A percentile compares a stretch with the other conserved stretches of the same genome.
phyloP scores from a whole-genome alignment of 1,284 basidiomycete genomes.

The Microbotryum lychnidis-dioicae region DNA sequence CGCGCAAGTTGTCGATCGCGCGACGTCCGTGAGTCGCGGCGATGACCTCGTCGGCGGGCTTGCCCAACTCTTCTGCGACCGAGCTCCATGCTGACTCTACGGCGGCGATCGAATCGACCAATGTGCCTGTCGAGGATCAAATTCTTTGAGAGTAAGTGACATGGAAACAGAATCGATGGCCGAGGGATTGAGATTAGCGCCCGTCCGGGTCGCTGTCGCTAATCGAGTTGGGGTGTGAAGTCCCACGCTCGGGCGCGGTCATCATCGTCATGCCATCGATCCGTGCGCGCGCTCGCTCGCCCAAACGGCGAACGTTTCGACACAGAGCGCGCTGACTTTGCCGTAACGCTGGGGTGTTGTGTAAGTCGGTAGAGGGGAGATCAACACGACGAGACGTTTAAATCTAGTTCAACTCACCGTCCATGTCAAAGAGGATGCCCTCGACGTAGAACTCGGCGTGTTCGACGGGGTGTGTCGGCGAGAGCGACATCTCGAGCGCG shows the following conservation, averaged over 20 bases:
- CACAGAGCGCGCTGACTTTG: too few species aligned
- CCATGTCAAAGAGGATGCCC: constrained; percentile 29
- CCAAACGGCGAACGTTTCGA: too few species aligned
- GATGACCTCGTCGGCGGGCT: constrained; percentile 36
- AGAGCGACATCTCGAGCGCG: constrained; percentile 9
- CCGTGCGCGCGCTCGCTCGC: too few species aligned
- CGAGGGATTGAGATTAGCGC: constrained; percentile 1
- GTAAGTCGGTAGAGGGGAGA: too few species aligned
- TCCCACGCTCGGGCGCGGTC: constrained; percentile 6
- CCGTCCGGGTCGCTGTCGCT: not conserved
- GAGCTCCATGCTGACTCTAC: constrained; percentile 71
- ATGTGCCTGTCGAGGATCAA: constrained; percentile 40
- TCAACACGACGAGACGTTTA: too few species aligned
- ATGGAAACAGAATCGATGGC: not conserved
- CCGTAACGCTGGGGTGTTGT: too few species aligned
- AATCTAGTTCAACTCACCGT: too few species aligned
- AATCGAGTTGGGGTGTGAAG: not conserved
- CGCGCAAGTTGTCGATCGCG: constrained; percentile 56
- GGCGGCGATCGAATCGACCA: constrained; percentile 65
- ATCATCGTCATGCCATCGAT: too few species aligned
- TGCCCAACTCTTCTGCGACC: constrained; percentile 49
- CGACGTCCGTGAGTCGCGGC: constrained; percentile 65
- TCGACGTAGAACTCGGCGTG: constrained; percentile 35
- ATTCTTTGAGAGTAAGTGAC: too few species aligned
- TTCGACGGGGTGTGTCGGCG: constrained; percentile 29